These are phyloP conservation scores for Peronospora destructor DNA, from an alignment of 352 stramenopile species.

Conservation along the genomic window DNA sequence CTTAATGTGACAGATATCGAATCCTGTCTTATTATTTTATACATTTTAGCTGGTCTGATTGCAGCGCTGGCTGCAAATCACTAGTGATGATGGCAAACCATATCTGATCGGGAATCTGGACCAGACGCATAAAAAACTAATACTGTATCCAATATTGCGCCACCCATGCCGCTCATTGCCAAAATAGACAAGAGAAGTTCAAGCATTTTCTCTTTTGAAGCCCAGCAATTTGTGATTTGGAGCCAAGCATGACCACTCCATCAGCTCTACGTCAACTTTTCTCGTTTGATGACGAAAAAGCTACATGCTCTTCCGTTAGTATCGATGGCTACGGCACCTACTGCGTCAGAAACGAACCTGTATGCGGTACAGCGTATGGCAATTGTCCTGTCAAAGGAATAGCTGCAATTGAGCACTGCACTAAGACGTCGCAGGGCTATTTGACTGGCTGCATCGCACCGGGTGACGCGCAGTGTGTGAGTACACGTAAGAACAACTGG, in stretches of 20 bases:
- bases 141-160: not conserved
- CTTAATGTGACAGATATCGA: too few species aligned
- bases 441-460: slow-evolving; percentile 28
- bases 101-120: slow-evolving; percentile 7
- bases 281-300: slow-evolving; percentile 5
- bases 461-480: slow-evolving; percentile 36
- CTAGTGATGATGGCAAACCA: not conserved
- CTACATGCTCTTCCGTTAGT: slow-evolving; percentile 27
- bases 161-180: not conserved
- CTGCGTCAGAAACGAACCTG: slow-evolving; percentile 23
- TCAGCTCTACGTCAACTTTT: slow-evolving; percentile 9
- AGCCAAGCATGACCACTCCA: slow-evolving; percentile 1
- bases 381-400: slow-evolving; percentile 34
- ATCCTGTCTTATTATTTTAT: too few species aligned
- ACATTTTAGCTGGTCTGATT: too few species aligned
- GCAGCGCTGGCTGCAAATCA: not conserved
- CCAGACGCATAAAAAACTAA: not conserved
- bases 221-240: not conserved
- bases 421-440: slow-evolving; percentile 22
- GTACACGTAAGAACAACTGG: slow-evolving; percentile 21
- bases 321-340: slow-evolving; percentile 41
- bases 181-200: slow-evolving; percentile 1
- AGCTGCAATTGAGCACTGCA: slow-evolving; percentile 30
- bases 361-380: slow-evolving; percentile 25
- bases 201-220: slow-evolving; percentile 11